Evolutionary conservation across 495 filamentous ascomycete species (phyloP), one percentile per base, ranked within the genome.

Genomic region (Jackrogersella multiformis): DNA sequence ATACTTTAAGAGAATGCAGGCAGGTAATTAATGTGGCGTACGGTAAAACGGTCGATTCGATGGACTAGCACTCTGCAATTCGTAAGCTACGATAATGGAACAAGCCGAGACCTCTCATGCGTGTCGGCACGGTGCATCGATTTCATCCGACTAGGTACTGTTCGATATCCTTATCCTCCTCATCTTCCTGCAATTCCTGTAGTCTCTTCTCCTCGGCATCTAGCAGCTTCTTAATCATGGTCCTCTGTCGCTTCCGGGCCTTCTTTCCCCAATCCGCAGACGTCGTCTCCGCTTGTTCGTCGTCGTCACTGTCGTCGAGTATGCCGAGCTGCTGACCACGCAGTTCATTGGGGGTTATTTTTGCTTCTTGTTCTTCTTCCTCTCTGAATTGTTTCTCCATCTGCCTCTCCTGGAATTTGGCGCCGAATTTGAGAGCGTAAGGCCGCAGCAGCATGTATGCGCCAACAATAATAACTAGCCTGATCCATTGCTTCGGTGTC

Each of bases 91-190:
- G 42, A 16, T 23, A 36, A 15, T 5, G 13, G 28, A 38, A n/a
- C 9, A 18, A 21, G 23, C 16, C 30, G 49, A 34, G 8, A 7
- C 23, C 16, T 10, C 26, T 51, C 42, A 23, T 9, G 57, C 23
- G 36, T 42, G 10, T n/a, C 28, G 44, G 49, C 21, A 18, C 12
- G 32, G 45, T 20, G 20, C 38, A 52, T 23, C 9, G 26, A 12
- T 28, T 21, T 70, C 26, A 70, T 35, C 45, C 61, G 34, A 88
- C 81, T 76, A 93, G 78, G 69, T 88, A 86, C 72, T 92, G 87
- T 81, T 87, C 83, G 72, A 94, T 85, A 70, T 89, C 89, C 73
- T 85, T 88, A 55, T 89, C 84, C 70, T 90, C 88, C 36, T 88
- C 75, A 67, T 88, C 86, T 75, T 74, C 79, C 70, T 69, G 76